phyloP scores from a whole-genome alignment of 768 basidiomycete species.

The Leccinellum albellum region DNA sequence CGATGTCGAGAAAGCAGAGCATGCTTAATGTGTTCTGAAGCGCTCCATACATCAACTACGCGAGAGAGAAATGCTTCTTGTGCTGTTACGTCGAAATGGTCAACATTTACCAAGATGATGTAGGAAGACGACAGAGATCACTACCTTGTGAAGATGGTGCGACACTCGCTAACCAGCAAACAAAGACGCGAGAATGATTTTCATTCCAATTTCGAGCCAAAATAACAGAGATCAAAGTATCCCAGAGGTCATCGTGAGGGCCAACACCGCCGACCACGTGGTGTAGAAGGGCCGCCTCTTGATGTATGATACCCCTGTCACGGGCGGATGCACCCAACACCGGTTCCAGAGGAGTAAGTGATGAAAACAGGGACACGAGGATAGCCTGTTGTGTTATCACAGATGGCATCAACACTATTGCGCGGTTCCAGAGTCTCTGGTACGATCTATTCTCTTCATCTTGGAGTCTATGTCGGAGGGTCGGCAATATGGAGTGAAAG shows the following conservation, averaged over 20 bases:
- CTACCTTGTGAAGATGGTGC: conserved; percentile 30
- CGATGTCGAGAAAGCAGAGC: conserved; percentile 71
- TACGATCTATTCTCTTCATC: conserved; percentile 34
- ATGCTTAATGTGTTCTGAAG: conserved; percentile 74
- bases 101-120: background rate
- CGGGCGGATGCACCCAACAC: conserved; percentile 28
- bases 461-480: conserved; percentile 42
- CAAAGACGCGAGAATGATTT: conserved; percentile 56
- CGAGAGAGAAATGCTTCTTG: conserved; percentile 46
- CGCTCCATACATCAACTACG: conserved; percentile 66
- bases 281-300: conserved; percentile 52
- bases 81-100: conserved; percentile 25
- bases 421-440: conserved; percentile 45
- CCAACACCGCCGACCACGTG: conserved; percentile 50
- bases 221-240: conserved; percentile 42
- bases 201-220: conserved; percentile 58
- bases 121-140: conserved; percentile 16
- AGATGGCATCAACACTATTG: conserved; percentile 48
- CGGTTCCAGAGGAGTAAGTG: conserved; percentile 35
- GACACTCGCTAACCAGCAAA: conserved; percentile 63
- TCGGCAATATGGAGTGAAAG: conserved; percentile 49
- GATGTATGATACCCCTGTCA: conserved; percentile 44
- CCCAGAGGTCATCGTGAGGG: conserved; percentile 49
- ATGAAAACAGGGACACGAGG: conserved; percentile 54
- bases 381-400: conserved; percentile 52